phyloP scores from a whole-genome alignment of 78 protist genomes.

The Dictyostelium intermedium region DNA sequence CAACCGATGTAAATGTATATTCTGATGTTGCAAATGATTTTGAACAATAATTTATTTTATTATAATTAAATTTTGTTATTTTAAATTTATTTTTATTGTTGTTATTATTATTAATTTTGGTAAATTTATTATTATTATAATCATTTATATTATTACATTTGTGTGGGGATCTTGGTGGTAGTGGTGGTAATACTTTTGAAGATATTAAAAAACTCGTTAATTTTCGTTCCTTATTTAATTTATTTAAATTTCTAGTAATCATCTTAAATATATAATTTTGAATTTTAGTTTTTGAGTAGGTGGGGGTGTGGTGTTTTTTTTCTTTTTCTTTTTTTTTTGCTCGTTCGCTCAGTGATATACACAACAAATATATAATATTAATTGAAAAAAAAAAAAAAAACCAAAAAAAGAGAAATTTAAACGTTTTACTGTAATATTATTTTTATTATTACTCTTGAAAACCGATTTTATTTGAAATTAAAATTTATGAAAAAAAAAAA shows the following conservation, averaged over 20 bases:
- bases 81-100: not conserved
- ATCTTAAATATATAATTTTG: not conserved
- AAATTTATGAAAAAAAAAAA: too few relatives aligned
- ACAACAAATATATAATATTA: too few relatives aligned
- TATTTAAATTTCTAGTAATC: not conserved
- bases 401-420: too few relatives aligned
- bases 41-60: not conserved
- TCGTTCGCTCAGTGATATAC: not conserved
- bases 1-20: slow-evolving; percentile 12
- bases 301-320: not conserved
- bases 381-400: too few relatives aligned
- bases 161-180: not conserved
- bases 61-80: not conserved
- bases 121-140: not conserved
- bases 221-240: not conserved
- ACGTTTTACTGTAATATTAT: too few relatives aligned
- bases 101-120: not conserved
- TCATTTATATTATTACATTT: not conserved
- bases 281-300: not conserved
- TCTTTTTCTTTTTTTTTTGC: not conserved
- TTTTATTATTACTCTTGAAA: not conserved
- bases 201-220: not conserved
- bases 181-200: not conserved
- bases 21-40: not conserved
- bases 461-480: not conserved